Evolutionary conservation across 768 basidiomycete species (phyloP), one percentile per base, ranked within the genome.

Genomic region (Amanita pallidorosea): DNA sequence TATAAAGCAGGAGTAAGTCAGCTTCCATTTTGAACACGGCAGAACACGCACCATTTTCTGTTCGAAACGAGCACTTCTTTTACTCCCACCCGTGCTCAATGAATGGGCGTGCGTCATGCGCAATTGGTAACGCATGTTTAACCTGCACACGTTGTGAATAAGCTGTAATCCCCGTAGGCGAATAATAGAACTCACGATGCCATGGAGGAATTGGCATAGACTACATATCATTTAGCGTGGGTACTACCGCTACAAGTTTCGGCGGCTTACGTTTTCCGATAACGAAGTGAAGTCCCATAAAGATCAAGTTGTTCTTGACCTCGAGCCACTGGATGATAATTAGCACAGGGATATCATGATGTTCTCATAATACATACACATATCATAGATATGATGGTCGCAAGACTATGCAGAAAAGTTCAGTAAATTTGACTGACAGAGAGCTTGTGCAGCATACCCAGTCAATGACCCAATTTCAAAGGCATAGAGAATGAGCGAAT

Each of bases 221-320:
- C 75, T 77, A 34, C 12, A 29, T 34, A 22, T 47, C 7, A 18
- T 20, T 45, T 33, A 54, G 22, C 29, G 45, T 34, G 5, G n/a
- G 33, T 20, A n/a, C n/a, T 29, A 12, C 3, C 20, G 15, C 17
- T 23, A 54, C 20, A 12, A 13, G 17, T 25, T 47, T n/a, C 27
- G 27, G 25, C 18, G 8, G 57, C 65, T 53, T 53, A 74, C 73
- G 56, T 55, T 75, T 75, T 45, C 66, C 65, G 38, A 75, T 73
- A n/a, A 75, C 64, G 52, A 75, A 74, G 57, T 75, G 73, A 17
- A 75, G 56, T 13, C 70, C 73, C 70, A 75, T 66, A 52, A 75
- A 75, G 34, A 75, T 58, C 4, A 75, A 65, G 48, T 73, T 75
- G 23, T 58, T 37, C 8, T 69, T 62, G 69, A 74, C 73, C 3